A percentile compares a stretch with the other conserved stretches of the same genome.
These are phyloP conservation scores for Gossypium schwendimanii DNA, from an alignment of 441 rosid genomes.

Conservation along the genomic window DNA sequence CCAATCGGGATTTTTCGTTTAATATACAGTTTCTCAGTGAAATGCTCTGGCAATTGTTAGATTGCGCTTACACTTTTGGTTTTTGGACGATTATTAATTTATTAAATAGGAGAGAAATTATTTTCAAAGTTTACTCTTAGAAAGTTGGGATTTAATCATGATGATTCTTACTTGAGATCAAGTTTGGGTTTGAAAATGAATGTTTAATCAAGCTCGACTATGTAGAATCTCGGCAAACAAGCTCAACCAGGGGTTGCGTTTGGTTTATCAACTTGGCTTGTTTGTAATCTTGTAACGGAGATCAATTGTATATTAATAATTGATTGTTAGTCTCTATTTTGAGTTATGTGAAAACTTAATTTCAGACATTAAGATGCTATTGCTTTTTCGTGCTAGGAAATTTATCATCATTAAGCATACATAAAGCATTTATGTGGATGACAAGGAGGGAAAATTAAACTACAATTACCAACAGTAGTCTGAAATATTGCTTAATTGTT, in stretches of 20 bases:
- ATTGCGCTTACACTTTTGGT: background rate
- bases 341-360: background rate
- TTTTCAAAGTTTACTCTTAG: background rate
- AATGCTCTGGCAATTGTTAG: no score
- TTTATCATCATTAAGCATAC: background rate
- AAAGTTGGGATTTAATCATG: background rate
- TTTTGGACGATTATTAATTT: background rate
- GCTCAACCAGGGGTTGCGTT: background rate
- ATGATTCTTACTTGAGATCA: background rate
- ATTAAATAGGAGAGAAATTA: background rate
- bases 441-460: conserved; percentile 3
- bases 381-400: background rate
- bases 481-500: background rate
- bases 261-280: background rate
- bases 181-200: background rate
- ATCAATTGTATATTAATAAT: background rate
- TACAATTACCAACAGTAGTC: background rate
- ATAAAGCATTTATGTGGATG: background rate
- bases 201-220: background rate
- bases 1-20: background rate
- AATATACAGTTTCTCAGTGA: background rate
- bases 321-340: background rate
- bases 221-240: background rate
- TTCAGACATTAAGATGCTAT: background rate
- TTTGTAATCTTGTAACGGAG: background rate